A percentile compares a stretch with the other conserved stretches of the same genome.
These are phyloP conservation scores for Kwoniella sp. DNA, from an alignment of 768 basidiomycete species.

Conservation along the genomic window DNA sequence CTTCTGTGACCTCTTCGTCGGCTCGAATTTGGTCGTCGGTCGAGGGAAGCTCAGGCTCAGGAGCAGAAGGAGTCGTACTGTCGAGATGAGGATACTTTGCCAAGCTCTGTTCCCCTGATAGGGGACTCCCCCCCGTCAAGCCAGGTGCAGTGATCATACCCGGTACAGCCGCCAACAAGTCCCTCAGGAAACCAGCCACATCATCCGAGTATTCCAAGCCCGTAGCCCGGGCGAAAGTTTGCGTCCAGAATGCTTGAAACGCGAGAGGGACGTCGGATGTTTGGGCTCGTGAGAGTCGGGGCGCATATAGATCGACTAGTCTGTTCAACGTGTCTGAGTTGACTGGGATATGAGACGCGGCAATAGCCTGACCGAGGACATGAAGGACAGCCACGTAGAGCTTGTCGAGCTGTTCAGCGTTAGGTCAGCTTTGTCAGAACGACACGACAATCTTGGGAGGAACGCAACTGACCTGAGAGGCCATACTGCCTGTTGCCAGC, in stretches of 20 bases:
- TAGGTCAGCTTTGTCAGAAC: slow-evolving; percentile 7
- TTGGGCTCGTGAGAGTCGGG: slow-evolving; percentile 34
- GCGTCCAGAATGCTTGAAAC: slow-evolving; percentile 43
- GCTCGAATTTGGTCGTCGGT: background rate
- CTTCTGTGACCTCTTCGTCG: slow-evolving; percentile 3
- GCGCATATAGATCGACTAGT: slow-evolving; percentile 37
- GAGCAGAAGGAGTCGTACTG: background rate
- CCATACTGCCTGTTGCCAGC: background rate
- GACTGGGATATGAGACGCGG: slow-evolving; percentile 16
- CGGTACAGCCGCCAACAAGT: slow-evolving; percentile 38
- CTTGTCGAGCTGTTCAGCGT: slow-evolving; percentile 31
- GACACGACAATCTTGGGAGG: no score
- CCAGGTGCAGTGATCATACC: slow-evolving; percentile 40
- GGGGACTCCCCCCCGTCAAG: slow-evolving; percentile 20
- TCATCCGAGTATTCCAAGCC: slow-evolving; percentile 29
- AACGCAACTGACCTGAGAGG: background rate
- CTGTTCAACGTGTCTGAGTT: slow-evolving; percentile 28
- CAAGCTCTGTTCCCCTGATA: slow-evolving; percentile 39
- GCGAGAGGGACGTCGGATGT: slow-evolving; percentile 27
- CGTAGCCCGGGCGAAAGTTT: slow-evolving; percentile 21
- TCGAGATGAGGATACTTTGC: slow-evolving; percentile 32
- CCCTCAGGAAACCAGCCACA: slow-evolving; percentile 34
- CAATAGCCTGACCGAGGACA: slow-evolving; percentile 25
- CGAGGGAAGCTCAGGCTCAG: background rate
- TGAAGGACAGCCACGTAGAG: slow-evolving; percentile 36